phyloP scores from a whole-genome alignment of 164 flowering plant genomes.

The Berberis thunbergii region DNA sequence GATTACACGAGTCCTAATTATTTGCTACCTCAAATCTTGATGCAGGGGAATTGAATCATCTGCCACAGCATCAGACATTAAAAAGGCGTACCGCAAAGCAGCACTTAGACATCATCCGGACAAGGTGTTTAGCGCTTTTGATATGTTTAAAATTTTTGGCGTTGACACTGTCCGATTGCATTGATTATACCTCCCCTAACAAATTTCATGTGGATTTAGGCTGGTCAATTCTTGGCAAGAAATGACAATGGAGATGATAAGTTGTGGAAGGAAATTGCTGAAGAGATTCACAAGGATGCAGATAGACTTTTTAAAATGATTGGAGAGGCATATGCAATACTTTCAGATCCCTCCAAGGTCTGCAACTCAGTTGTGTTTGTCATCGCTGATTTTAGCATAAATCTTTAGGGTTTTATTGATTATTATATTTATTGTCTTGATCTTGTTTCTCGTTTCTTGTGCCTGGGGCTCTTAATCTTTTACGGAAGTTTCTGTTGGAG shows the following conservation, averaged over 20 bases:
- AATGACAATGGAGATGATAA: slow-evolving; percentile 74
- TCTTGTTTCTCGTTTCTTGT: too few species aligned
- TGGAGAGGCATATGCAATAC: slow-evolving; percentile 93
- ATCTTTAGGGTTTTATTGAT: neutral
- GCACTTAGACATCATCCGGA: slow-evolving; percentile 21
- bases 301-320: slow-evolving; percentile 93
- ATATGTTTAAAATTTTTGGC: neutral
- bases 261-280: slow-evolving; percentile 61
- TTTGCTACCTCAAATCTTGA: slow-evolving; percentile 1
- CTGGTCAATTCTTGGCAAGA: slow-evolving; percentile 73
- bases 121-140: neutral
- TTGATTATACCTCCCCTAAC: neutral
- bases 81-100: slow-evolving; percentile 19
- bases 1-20: neutral
- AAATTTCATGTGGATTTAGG: slow-evolving; percentile 33
- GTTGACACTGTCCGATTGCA: neutral
- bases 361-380: neutral
- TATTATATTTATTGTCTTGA: too few species aligned
- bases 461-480: too few species aligned
- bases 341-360: slow-evolving; percentile 83
- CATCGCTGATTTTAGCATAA: neutral
- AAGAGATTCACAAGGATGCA: slow-evolving; percentile 36
- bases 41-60: slow-evolving; percentile 72
- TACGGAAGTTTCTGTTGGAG: too few species aligned
- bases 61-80: slow-evolving; percentile 29